Evolutionary conservation across 495 filamentous ascomycete genomes (phyloP).

Genomic region (Choiromyces venosus): DNA sequence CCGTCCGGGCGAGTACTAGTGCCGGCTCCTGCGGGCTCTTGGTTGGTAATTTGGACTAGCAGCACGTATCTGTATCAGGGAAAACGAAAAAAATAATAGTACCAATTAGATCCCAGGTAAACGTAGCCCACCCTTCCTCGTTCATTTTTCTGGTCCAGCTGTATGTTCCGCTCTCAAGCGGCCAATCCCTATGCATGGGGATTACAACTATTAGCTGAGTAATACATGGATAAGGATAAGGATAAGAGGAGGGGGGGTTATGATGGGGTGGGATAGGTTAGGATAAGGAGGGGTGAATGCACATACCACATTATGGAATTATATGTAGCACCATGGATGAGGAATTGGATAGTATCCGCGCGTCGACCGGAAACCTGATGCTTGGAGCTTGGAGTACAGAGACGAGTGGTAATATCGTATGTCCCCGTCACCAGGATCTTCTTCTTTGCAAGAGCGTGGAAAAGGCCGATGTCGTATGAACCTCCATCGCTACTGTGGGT

Average conservation of each 20-base stretch:
- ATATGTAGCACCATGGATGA: conserved; percentile 26
- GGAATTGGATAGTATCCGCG: conserved; percentile 31
- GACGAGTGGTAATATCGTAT: conserved; percentile 11
- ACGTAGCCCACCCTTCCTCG: conserved; percentile 33
- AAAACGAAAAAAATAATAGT: background rate
- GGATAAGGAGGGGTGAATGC: conserved; percentile 1
- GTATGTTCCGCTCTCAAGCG: conserved; percentile 30
- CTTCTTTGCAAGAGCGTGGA: conserved; percentile 10
- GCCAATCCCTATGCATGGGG: conserved; percentile 12
- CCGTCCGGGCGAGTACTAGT: conserved; percentile 35
- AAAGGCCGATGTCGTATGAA: conserved; percentile 13
- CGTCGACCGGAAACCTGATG: conserved; percentile 11
- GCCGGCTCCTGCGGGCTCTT: conserved; percentile 9
- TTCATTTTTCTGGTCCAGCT: conserved; percentile 31
- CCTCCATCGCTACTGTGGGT: background rate
- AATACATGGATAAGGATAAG: conserved; percentile 5
- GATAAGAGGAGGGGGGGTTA: background rate
- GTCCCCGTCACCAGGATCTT: conserved; percentile 12
- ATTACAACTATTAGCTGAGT: background rate
- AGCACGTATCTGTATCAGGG: background rate
- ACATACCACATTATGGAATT: conserved; percentile 33
- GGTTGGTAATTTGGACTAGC: background rate
- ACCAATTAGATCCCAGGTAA: conserved; percentile 28
- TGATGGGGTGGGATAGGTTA: background rate
- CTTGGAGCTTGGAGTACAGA: background rate